Base-by-base conservation (phyloP, 768 basidiomycete genomes). In the Boletus barrowsii region DNA sequence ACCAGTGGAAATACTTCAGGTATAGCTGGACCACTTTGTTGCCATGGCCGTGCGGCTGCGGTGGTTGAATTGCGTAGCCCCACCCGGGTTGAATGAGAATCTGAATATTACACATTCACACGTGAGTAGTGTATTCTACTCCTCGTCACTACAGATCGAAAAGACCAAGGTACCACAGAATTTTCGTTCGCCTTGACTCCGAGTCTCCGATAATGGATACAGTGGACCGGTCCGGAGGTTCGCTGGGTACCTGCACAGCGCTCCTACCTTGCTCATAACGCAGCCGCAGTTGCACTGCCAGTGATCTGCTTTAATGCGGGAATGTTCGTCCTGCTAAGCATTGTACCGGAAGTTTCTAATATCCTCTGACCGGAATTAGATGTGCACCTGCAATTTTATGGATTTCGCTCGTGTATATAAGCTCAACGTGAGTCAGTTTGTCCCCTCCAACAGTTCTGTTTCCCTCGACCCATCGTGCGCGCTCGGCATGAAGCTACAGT, bases 401-500 rank as follows among this genome's bases (percentile, higher is more conserved):
- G 7, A 44, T 14, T 39, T 26, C 40, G 2, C n/a, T 24, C 0
- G 36, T 11, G 43, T 33, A 49, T 56, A 61, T 56, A 56, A 49
- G 36, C 24, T 36, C 47, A n/a, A 20, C 9, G 33, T 33, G 20
- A 6, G n/a, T n/a, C n/a, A n/a, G n/a, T n/a, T n/a, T n/a, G 11
- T 33, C 13, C 10, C 8, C 29, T 30, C 22, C 2, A 11, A 39
- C 22, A n/a, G 3, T 17, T 20, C 2, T 10, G 1, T 18, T 15
- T 10, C 24, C n/a, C 8, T 17, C 3, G 9, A 36, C 32, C 15
- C 32, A 22, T 51, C 11, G 3, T 39, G 42, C 18, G 2, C 20
- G 26, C 24, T 51, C 10, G 6, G 13, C 7, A 61, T 61, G 50
- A 54, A 47, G 35, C 20, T 48, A 5, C 64, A 55, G 53, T 48